Evolutionary conservation across 805 yeast species (phyloP), one percentile per base, ranked within the genome.

Genomic region (Tetrapisispora namnaoensis): DNA sequence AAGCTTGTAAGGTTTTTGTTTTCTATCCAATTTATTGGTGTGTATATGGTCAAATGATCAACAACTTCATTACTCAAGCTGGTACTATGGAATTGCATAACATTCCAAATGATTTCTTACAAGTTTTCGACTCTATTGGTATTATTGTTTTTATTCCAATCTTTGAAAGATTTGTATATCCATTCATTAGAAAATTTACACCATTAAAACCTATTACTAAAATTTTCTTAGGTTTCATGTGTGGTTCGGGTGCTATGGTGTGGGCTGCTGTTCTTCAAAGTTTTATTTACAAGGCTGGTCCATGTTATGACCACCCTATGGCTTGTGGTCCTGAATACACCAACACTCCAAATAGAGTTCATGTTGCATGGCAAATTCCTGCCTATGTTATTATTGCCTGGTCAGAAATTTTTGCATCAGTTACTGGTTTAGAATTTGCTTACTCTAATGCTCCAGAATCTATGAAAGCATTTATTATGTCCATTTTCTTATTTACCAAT

Each of bases 351-450:
- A 62, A 62, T 43, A 54, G 72, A 47, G 71, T 83, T 44, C 83
- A 82, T 62, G 80, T 86, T 54, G 86, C 86, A 54, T 71, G 79
- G 52, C 90, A 84, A 69, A 71, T 75, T 47, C 67, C 72, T 17
- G 83, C 88, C 4, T 86, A 85, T 66, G 74, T 83, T 40, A 68
- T 86, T 53, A 79, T 83, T 65, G 91, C 86, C 13, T 62, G 83
- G 47, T 78, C 89, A 17, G 95, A 86, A 67, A 84, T 85, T 55
- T 76, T 86, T 56, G 89, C 90, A 32, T 82, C 86, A 47, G 78
- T 84, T 57, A 84, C 93, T 21, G 93, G 91, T 57, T 76, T 83
- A 56, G 93, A 86, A 69, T 84, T 83, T 61, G 95, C 95, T 18
- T 86, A 83, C 69, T 80, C 89, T 27, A 82, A 85, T 70, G 91